These are phyloP conservation scores for Rubia peregrina DNA, from an alignment of 305 asterid genomes.

Conservation along the genomic window DNA sequence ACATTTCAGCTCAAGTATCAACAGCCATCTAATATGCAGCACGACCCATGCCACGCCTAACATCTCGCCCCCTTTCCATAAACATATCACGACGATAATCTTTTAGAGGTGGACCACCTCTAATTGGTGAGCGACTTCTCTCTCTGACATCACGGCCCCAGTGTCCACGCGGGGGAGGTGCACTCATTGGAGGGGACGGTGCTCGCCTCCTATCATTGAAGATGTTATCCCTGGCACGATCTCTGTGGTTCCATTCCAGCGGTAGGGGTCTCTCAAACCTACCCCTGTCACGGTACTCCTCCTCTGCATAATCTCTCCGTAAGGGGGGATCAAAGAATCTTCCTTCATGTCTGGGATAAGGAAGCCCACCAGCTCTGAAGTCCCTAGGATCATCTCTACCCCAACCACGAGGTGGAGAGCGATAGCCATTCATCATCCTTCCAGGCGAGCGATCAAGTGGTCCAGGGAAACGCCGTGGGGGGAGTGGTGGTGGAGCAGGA, in stretches of 20 bases:
- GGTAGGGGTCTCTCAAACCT: conserved; percentile 49
- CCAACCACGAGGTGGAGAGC: conserved; percentile 82
- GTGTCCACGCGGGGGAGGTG: conserved; percentile 43
- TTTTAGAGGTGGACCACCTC: conserved; percentile 48
- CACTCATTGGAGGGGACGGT: conserved; percentile 47
- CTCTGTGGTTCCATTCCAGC: conserved; percentile 61
- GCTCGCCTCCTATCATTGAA: conserved; percentile 51
- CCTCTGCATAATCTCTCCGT: conserved; percentile 39
- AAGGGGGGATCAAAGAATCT: conserved; percentile 50
- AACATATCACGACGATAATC: conserved; percentile 46
- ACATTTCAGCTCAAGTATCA: background rate
- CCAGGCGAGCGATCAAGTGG: conserved; percentile 52
- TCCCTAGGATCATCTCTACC: conserved; percentile 58
- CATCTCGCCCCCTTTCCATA: conserved; percentile 51
- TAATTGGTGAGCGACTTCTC: conserved; percentile 70
- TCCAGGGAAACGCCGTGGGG: conserved; percentile 42
- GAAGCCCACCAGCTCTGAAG: conserved; percentile 46
- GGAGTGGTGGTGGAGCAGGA: conserved; percentile 42
- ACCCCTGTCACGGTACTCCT: conserved; percentile 44
- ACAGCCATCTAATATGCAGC: conserved; percentile 28
- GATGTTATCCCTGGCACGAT: conserved; percentile 47
- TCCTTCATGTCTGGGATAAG: conserved; percentile 44
- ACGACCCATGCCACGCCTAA: conserved; percentile 42
- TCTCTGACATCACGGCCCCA: conserved; percentile 58
- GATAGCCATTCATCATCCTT: conserved; percentile 42